Evolutionary conservation across 73 alveolate genomes (phyloP).

Genomic region (Urostyla sp.): DNA sequence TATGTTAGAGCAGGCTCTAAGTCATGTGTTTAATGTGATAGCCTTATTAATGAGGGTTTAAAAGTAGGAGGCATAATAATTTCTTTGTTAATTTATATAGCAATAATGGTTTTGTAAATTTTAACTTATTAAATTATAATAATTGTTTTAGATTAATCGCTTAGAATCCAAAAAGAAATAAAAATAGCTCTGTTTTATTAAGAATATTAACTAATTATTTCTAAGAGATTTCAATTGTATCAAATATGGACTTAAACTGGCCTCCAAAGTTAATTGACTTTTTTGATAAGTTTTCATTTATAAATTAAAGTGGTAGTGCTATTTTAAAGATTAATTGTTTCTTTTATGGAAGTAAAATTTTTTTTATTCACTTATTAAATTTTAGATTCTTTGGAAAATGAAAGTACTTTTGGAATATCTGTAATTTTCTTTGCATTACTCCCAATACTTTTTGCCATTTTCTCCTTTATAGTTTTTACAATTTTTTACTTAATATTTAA

Average conservation of each 20-base stretch:
- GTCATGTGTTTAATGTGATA: background rate
- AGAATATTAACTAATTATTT: slow-evolving; percentile 21
- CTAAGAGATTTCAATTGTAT: background rate
- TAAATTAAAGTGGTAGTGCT: background rate
- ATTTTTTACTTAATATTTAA: background rate
- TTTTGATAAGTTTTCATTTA: background rate
- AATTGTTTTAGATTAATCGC: background rate
- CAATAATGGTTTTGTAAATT: background rate
- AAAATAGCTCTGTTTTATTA: background rate
- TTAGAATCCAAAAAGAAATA: slow-evolving; percentile 6
- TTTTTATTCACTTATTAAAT: no score
- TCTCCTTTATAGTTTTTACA: background rate
- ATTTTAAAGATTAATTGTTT: background rate
- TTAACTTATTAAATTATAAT: background rate
- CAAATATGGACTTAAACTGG: background rate
- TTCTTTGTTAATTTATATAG: background rate
- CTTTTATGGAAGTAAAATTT: background rate
- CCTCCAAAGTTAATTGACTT: background rate
- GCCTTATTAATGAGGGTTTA: background rate
- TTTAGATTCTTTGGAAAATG: background rate
- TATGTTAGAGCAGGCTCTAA: background rate
- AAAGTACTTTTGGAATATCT: background rate
- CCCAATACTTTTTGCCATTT: background rate
- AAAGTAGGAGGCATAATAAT: background rate
- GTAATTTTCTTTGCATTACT: background rate